These are phyloP conservation scores for Cryptosporidium ubiquitum DNA, from an alignment of 169 alveolate genomes.

Conservation along the genomic window DNA sequence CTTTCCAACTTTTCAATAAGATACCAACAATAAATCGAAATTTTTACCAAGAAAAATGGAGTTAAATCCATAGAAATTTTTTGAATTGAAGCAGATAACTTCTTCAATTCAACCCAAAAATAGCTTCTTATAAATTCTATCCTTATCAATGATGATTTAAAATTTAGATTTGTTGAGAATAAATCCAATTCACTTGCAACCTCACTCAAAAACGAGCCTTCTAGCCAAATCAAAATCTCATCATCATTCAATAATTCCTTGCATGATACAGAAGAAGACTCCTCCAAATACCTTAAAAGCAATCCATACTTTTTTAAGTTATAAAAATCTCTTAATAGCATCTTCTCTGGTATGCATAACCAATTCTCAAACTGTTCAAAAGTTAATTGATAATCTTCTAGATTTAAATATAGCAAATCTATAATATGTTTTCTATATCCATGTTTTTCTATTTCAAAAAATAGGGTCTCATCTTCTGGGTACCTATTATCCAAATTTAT, in stretches of 20 bases:
- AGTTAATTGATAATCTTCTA: conserved; percentile 1
- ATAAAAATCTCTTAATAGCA: conserved; percentile 2
- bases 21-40: conserved; percentile 59
- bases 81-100: conserved; percentile 2
- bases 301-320: not conserved
- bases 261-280: not conserved
- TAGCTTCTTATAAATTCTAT: conserved; percentile 4
- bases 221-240: conserved; percentile 1
- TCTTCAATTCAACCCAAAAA: conserved; percentile 16
- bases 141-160: conserved; percentile 19
- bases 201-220: conserved; percentile 3
- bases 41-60: conserved; percentile 20
- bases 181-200: not conserved
- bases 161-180: not conserved
- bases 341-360: conserved; percentile 25
- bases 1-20: conserved; percentile 36
- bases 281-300: conserved; percentile 27
- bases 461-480: not conserved
- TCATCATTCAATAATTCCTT: not conserved
- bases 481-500: not conserved
- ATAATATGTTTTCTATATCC: conserved; percentile 23
- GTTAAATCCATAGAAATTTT: conserved; percentile 32
- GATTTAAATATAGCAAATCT: conserved; percentile 8
- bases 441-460: conserved; percentile 30
- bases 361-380: conserved; percentile 37